Percentiles rank a stretch among this genome's conserved stretches.
These are phyloP conservation scores for Fusarium devonianum DNA, from an alignment of 2,329 filamentous ascomycete genomes.

Conservation along the genomic window DNA sequence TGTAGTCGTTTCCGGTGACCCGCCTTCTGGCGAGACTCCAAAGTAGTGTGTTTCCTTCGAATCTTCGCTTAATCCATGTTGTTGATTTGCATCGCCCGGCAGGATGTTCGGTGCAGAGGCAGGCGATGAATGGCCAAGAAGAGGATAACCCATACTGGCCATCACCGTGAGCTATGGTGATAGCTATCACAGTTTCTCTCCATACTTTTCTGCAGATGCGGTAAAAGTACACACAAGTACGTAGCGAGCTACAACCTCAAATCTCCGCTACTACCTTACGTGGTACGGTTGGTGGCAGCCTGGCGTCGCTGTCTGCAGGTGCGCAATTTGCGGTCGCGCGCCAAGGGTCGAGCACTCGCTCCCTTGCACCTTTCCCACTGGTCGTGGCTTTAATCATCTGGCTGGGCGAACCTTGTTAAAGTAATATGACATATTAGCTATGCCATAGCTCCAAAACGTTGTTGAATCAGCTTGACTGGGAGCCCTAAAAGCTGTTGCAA, in stretches of 20 bases:
- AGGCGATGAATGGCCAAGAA: conserved; percentile 21
- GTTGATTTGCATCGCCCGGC: conserved; percentile 38
- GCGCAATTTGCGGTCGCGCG: conserved; percentile 35
- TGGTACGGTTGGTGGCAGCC: conserved; percentile 19
- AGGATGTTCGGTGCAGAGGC: conserved; percentile 13
- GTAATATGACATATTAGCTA: conserved; percentile 8
- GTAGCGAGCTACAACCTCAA: too few relatives aligned
- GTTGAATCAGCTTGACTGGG: too few relatives aligned
- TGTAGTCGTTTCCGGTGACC: conserved; percentile 38
- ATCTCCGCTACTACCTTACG: conserved; percentile 27
- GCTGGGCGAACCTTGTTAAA: conserved; percentile 19
- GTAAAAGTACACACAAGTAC: conserved; percentile 17
- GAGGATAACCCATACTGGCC: conserved; percentile 8
- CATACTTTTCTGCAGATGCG: too few relatives aligned
- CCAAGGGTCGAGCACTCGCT: conserved; percentile 19
- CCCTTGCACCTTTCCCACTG: conserved; percentile 23
- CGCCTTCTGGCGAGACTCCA: conserved; percentile 30
- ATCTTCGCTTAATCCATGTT: conserved; percentile 40
- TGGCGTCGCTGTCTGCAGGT: conserved; percentile 27
- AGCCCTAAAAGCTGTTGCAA: too few relatives aligned
- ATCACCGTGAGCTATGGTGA: conserved; percentile 11
- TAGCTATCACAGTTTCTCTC: conserved; percentile 5
- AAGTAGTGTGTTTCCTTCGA: conserved; percentile 23
- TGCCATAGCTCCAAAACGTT: too few relatives aligned
- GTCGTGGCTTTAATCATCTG: conserved; percentile 23